Base-by-base conservation (phyloP, 176 grass and related monocot species). In the Juncus effusus region DNA sequence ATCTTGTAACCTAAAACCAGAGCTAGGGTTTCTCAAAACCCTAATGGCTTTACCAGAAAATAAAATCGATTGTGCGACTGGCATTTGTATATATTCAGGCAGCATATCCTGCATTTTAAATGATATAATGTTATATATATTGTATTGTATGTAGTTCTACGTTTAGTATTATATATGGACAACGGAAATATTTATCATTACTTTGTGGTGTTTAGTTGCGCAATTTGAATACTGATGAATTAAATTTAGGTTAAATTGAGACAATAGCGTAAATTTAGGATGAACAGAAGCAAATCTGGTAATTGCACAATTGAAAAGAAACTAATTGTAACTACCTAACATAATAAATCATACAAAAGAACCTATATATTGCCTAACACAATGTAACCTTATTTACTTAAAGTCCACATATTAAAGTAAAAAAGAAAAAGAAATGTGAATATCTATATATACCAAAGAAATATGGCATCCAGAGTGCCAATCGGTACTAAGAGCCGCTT, bases 391-490 rank as follows among this genome's bases (percentile, higher is more conserved):
- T 28, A 28, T 28, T 28, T 28, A 28, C 19, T 28, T 28, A 28
- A 28, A 28, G 19, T 28, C 19, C 19, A 8, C 60, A 64, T 35
- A 38, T 10, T 60, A 42, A 60, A 7, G 45, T 44, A 2, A 15
- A 60, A 10, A 16, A 52, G 16, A 9, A 54, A 28, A 54, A 28
- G 7, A 38, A 44, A 39, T 28, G 19, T 28, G 19, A 76, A 74
- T 57, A 67, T 64, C 66, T 62, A 64, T 75, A 77, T 89, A 47
- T 71, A 99, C 94, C 94, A 99, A 80, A 78, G 85, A 89, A 76
- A 99, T 87, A 89, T 99, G 94, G 77, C 84, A 93, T 76, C 88
- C 94, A 35, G 82, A 86, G 42, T 89, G 85, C 94, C 94, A 99
- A 84, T 87, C 87, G 62, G 53, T 71, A 71, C 67, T 79, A 40